These are phyloP conservation scores for Yamadazyma sp. DNA, from an alignment of 1,139 yeast genomes.

Conservation along the genomic window DNA sequence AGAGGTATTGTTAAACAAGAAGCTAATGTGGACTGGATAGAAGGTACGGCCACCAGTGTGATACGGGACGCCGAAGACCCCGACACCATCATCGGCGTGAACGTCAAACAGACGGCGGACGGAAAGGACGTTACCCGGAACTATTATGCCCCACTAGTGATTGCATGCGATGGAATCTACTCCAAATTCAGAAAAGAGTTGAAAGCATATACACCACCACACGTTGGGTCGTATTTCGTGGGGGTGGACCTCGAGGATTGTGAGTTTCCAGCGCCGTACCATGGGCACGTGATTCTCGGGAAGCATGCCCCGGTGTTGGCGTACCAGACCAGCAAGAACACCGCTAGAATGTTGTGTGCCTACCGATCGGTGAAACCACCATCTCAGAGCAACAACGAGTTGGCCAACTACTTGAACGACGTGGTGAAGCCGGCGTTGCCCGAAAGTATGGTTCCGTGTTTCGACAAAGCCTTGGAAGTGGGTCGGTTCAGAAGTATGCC, in stretches of 20 bases:
- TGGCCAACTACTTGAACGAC: conserved; percentile 57
- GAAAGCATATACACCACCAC: conserved; percentile 56
- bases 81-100: conserved; percentile 67
- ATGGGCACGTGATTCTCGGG: conserved; percentile 91
- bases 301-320: conserved; percentile 83
- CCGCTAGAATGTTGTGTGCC: conserved; percentile 89
- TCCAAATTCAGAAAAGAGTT: conserved; percentile 85
- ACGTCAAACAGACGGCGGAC: conserved; percentile 28
- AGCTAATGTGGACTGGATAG: conserved; percentile 69
- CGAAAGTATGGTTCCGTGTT: conserved; percentile 59
- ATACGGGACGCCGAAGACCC: conserved; percentile 49
- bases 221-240: conserved; percentile 79
- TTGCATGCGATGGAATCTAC: conserved; percentile 92
- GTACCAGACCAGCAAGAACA: conserved; percentile 80
- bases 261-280: conserved; percentile 63
- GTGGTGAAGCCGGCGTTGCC: conserved; percentile 75
- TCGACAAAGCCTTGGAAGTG: conserved; percentile 41
- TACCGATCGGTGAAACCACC: conserved; percentile 77
- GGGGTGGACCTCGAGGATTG: conserved; percentile 79
- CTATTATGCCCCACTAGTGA: conserved; percentile 62
- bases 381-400: conserved; percentile 54
- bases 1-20: conserved; percentile 70
- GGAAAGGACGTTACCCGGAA: conserved; percentile 21
- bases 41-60: conserved; percentile 75
- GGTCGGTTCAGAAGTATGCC: conserved; percentile 85